Base-by-base conservation (phyloP, 768 basidiomycete species). In the Ramaria sp. region DNA sequence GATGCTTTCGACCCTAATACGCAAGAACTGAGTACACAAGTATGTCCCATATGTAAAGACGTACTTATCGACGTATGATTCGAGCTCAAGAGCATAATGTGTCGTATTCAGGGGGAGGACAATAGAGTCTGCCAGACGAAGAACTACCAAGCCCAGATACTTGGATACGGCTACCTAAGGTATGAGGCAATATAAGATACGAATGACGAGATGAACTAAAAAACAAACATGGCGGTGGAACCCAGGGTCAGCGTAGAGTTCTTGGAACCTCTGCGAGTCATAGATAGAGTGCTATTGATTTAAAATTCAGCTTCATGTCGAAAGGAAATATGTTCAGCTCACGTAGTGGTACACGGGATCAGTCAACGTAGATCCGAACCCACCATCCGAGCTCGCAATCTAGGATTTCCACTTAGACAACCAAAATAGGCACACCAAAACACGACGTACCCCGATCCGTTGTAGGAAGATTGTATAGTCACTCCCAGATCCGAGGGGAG, bases 381-480 rank as follows among this genome's bases (percentile, higher is more conserved):
- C 70, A 27, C 61, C 63, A 55, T 71, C 63, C 32, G 62, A 58
- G 36, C 71, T 70, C 10, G 70, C 42, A 48, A 47, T 52, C 57
- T 39, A 30, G 18, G 13, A 48, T n/a, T n/a, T 7, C 24, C 1
- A 45, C 25, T 55, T 37, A 48, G 18, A 22, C 13, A n/a, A 12
- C 13, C 48, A 3, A 41, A 5, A 24, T 6, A 36, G 32, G 24
- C 8, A 57, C 70, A 15, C 65, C 59, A 54, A 66, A 62, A 2
- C 61, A 53, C 9, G 57, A 44, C 78, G 68, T 51, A 86, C 77
- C 1, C 85, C 85, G 50, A 82, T 72, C 39, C 82, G 73, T 66
- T 97, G 90, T 61, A 98, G 69, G 71, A 97, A 96, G 9, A 90
- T 85, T 0, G 94, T 96, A 60, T 77, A 97, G 67, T 97, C 95